Percentiles rank a stretch among this genome's conserved stretches.
Evolutionary conservation across 345 rosid genomes (phyloP).

Genomic region (Angophora floribunda): DNA sequence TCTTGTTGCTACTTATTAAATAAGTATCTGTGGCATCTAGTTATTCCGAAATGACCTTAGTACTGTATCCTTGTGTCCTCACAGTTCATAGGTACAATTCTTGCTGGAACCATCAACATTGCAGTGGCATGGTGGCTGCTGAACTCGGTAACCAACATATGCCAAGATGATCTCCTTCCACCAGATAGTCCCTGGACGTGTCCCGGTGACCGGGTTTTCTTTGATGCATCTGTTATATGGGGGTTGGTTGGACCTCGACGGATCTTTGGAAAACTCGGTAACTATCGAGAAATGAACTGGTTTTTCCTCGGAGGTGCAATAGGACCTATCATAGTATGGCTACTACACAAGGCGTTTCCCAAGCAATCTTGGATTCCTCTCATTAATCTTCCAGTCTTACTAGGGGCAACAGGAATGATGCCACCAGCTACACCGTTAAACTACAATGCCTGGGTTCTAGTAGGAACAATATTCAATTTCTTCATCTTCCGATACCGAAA

Average conservation of each 20-base stretch:
- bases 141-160: slow-evolving; percentile 58
- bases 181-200: slow-evolving; percentile 89
- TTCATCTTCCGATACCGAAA: slow-evolving; percentile 64
- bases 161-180: slow-evolving; percentile 71
- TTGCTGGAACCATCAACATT: slow-evolving; percentile 77
- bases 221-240: slow-evolving; percentile 90
- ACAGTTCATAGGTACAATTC: slow-evolving; percentile 75
- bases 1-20: neutral
- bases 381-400: slow-evolving; percentile 81
- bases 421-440: slow-evolving; percentile 78
- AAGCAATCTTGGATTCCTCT: slow-evolving; percentile 76
- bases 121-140: slow-evolving; percentile 86
- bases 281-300: slow-evolving; percentile 75
- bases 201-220: slow-evolving; percentile 77
- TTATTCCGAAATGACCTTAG: neutral
- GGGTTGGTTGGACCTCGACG: slow-evolving; percentile 79
- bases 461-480: slow-evolving; percentile 78
- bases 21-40: neutral
- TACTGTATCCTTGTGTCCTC: neutral
- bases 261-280: slow-evolving; percentile 66
- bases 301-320: slow-evolving; percentile 74
- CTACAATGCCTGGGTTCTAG: slow-evolving; percentile 66
- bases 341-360: slow-evolving; percentile 71
- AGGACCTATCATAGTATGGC: slow-evolving; percentile 70
- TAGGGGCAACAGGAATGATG: slow-evolving; percentile 76